A percentile compares a stretch with the other conserved stretches of the same genome.
These are phyloP conservation scores for Anthoceros angustus DNA, from an alignment of 225 moss, liverwort and hornwort species.

Conservation along the genomic window DNA sequence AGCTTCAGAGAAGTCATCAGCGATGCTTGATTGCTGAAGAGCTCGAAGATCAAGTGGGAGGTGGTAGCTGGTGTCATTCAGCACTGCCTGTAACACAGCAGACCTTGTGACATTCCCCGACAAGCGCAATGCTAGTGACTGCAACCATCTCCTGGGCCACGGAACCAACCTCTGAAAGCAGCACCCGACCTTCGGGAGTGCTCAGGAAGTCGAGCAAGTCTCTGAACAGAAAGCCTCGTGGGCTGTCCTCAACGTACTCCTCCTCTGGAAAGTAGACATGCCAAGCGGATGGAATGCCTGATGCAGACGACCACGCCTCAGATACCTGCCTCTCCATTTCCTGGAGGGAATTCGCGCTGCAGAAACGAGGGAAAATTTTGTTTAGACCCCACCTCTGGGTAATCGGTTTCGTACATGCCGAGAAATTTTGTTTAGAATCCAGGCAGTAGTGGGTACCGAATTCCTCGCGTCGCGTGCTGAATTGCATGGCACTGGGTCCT, in stretches of 20 bases:
- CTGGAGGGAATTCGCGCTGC: neutral
- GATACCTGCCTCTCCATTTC: neutral
- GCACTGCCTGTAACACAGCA: conserved; percentile 29
- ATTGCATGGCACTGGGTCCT: too few relatives aligned
- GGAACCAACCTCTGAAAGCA: conserved; percentile 53
- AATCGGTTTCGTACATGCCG: too few relatives aligned
- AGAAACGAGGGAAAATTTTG: too few relatives aligned
- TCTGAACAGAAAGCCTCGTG: conserved; percentile 38
- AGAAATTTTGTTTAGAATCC: too few relatives aligned
- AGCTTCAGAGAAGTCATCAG: conserved; percentile 41
- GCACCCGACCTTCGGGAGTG: conserved; percentile 28
- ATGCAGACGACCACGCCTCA: neutral
- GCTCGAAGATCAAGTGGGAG: conserved; percentile 51
- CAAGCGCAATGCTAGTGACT: conserved; percentile 3
- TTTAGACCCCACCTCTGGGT: too few relatives aligned
- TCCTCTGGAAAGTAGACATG: conserved; percentile 76
- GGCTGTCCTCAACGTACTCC: conserved; percentile 32
- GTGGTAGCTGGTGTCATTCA: conserved; percentile 27
- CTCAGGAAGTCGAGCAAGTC: conserved; percentile 36
- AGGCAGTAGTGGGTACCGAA: too few relatives aligned
- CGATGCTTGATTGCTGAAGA: conserved; percentile 32
- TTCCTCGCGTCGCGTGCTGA: too few relatives aligned
- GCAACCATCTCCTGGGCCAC: neutral
- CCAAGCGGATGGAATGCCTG: conserved; percentile 50
- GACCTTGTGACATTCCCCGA: conserved; percentile 5